Evolutionary conservation across 2,329 filamentous ascomycete genomes (phyloP), one percentile per base, ranked within the genome.

Genomic region (Fusarium sp.): DNA sequence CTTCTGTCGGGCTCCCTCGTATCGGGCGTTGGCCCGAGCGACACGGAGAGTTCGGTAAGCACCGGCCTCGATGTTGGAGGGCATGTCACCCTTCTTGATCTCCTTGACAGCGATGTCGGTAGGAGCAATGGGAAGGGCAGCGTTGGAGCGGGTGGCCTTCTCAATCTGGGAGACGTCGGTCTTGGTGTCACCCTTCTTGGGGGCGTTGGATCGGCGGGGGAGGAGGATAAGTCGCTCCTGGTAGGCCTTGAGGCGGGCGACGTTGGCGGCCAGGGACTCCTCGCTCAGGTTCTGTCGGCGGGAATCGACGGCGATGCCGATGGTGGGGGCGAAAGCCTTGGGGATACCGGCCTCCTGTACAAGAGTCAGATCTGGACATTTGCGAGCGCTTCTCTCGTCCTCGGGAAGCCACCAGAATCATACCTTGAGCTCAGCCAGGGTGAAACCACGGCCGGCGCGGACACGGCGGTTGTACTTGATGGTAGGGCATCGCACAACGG

Each of bases 391-490:
- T 34, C 13, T 41, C 28, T 7, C 15, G 31, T 43, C 39, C 34
- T 19, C 19, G 19, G 39, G 29, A 51, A 41, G 57, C 12, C n/a
- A 38, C 36, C 25, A 49, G 32, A 42, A 54, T 72, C 80, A 70
- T 91, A 97, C 94, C 93, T 99, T 99, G 80, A 99, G 87, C 88
- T 99, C 95, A 84, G 89, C 86, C 73, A 98, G 86, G 75, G 94
- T 92, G 91, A 99, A 99, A 80, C 95, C 95, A 86, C 95, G 93
- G 81, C 95, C 95, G 78, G 92, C 88, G 80, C 95, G 91, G 78
- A 96, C 91, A 80, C 93, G 93, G 80, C 95, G 93, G 92, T 99
- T 99, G 88, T 99, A 96, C 88, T 96, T 97, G 86, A 97, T 83
- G 76, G 92, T 94, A 78, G 95, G 94, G 90, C 94, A 98, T 85